Evolutionary conservation across 495 filamentous ascomycete genomes (phyloP).

Genomic region (Penicillium paradoxum): DNA sequence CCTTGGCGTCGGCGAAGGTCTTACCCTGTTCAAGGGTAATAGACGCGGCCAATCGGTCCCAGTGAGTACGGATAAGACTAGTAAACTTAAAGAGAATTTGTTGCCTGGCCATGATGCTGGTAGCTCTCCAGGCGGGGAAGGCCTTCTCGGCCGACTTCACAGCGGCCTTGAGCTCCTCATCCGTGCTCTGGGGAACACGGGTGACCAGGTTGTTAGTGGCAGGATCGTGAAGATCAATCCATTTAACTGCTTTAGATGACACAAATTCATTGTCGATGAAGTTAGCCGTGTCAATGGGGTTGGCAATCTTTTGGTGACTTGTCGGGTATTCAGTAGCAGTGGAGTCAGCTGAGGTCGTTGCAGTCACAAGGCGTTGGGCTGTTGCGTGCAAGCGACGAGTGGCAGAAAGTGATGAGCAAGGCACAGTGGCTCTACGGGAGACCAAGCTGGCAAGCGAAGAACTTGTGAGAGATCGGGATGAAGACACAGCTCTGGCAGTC

Average conservation of each 20-base stretch:
- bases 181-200: slow-evolving; percentile 92
- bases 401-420: slow-evolving; percentile 24
- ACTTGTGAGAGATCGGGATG: slow-evolving; percentile 28
- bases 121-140: slow-evolving; percentile 81
- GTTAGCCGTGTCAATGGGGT: slow-evolving; percentile 76
- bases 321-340: slow-evolving; percentile 70
- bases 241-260: slow-evolving; percentile 65
- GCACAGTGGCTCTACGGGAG: slow-evolving; percentile 13
- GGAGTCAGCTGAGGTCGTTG: slow-evolving; percentile 51
- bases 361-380: slow-evolving; percentile 51
- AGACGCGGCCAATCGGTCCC: slow-evolving; percentile 90
- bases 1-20: slow-evolving; percentile 92
- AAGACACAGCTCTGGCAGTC: slow-evolving; percentile 25
- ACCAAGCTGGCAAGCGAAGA: slow-evolving; percentile 18
- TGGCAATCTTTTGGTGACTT: slow-evolving; percentile 71
- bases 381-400: slow-evolving; percentile 53
- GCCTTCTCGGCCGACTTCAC: slow-evolving; percentile 85
- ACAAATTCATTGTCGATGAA: slow-evolving; percentile 92
- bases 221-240: slow-evolving; percentile 92
- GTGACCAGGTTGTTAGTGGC: slow-evolving; percentile 98
- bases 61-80: slow-evolving; percentile 82
- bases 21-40: slow-evolving; percentile 99
- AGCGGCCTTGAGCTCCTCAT: slow-evolving; percentile 82
- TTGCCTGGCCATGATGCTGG: slow-evolving; percentile 78
- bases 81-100: slow-evolving; percentile 98